Conservation (phyloP, 139 green algal genomes). For the Micractinium sp. region DNA sequence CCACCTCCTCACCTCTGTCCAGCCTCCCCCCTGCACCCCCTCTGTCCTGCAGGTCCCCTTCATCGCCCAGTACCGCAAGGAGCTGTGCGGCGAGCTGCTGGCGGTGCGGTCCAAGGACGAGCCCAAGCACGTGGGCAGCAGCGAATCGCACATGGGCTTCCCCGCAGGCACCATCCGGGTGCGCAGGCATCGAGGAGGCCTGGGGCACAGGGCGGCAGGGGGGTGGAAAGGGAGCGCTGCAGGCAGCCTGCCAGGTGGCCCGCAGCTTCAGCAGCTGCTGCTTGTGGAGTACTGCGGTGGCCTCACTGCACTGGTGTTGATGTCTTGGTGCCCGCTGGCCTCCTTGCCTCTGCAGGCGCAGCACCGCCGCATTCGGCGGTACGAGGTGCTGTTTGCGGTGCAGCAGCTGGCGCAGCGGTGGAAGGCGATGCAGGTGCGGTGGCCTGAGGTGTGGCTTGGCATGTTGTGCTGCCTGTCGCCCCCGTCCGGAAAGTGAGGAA, state of each 20-base stretch:
- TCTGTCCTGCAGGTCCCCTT: constrained; percentile 57
- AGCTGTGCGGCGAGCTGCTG: constrained; percentile 83
- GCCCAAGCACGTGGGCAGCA: constrained; percentile 34
- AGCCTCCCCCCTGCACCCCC: neutral
- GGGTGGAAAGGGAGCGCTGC: neutral
- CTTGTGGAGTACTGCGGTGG: neutral
- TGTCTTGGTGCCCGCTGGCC: neutral
- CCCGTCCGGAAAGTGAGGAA: neutral
- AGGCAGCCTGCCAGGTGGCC: neutral
- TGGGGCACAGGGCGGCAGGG: neutral
- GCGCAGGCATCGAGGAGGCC: neutral
- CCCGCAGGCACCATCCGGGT: constrained; percentile 8
- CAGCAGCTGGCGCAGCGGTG: constrained; percentile 45
- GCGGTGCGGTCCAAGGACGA: constrained; percentile 57
- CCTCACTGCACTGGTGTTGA: neutral
- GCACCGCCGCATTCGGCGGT: constrained; percentile 70
- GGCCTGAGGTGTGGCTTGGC: neutral
- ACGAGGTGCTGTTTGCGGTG: constrained; percentile 75
- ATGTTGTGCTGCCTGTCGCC: neutral
- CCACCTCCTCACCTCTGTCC: neutral
- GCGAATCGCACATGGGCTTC: neutral
- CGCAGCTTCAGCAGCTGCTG: neutral
- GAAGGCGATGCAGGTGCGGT: constrained; percentile 45
- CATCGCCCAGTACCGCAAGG: constrained; percentile 81
- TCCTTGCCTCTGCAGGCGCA: constrained; percentile 46